Base-by-base conservation (phyloP, 2,329 filamentous ascomycete genomes). In the Diaporthe nobilis region DNA sequence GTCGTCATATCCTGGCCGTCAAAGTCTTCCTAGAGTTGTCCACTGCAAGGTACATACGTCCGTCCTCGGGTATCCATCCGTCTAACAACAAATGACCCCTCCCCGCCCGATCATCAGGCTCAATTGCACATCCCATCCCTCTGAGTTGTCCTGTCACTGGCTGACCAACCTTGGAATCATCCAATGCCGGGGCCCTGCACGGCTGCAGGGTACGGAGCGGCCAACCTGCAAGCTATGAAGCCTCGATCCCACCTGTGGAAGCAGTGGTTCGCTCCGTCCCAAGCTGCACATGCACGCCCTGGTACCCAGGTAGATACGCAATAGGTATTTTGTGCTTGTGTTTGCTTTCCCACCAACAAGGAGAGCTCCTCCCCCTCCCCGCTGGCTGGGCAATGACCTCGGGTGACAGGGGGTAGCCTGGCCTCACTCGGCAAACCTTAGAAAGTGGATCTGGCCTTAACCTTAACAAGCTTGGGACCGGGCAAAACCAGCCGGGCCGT, bases 341-440 rank as follows among this genome's bases (percentile, higher is more conserved):
- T 53, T 53, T 53, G 47, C 34, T 42, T 53, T 55, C 65, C 65
- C 34, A 39, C 65, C 65, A 55, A 70, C 34, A 12, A 25, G 25
- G 61, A 65, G 61, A 67, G 42, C 42, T 67, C n/a, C n/a, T 6
- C 37, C 42, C 22, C n/a, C 12, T 8, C 13, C 47, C 42, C 44
- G 58, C 71, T 72, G 71, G 15, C 71, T 73, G 47, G 71, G 71
- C 58, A 73, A 73, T 73, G 37, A 61, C 71, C 71, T 73, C 58
- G 58, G 47, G 42, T 49, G 51, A 37, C 58, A 65, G 58, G 53
- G 53, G n/a, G 1, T 25, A 34, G 5, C 55, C 34, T n/a, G 31
- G 6, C 20, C 58, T 31, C 8, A 34, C 51, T 71, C 68, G 57
- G 57, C 57, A 72, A 60, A 39, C 49, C 57, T 55, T 65, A 61